Conservation (phyloP, 805 yeast genomes). For the Ogataea kodamae region DNA sequence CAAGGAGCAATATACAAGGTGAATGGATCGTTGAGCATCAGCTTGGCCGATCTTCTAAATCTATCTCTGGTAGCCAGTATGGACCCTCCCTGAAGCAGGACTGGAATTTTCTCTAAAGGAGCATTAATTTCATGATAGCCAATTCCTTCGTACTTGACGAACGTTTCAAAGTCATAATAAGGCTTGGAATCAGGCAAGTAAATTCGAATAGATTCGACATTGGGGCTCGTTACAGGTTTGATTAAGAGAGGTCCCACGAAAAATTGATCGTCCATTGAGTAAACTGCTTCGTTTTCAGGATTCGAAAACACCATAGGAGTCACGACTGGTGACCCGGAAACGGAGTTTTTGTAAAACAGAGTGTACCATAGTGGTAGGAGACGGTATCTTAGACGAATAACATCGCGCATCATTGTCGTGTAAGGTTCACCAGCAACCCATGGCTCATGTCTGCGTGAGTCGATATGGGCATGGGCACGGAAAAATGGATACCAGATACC, state of each 20-base stretch:
- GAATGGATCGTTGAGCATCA: slow-evolving; percentile 79
- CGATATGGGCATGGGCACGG: slow-evolving; percentile 95
- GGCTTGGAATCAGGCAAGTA: slow-evolving; percentile 53
- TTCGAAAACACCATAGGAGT: slow-evolving; percentile 61
- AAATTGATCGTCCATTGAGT: slow-evolving; percentile 76
- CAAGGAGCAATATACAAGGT: slow-evolving; percentile 64
- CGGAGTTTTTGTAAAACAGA: slow-evolving; percentile 61
- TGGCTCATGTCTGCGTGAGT: slow-evolving; percentile 89
- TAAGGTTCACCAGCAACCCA: slow-evolving; percentile 79
- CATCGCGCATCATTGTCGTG: slow-evolving; percentile 60
- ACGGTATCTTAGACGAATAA: slow-evolving; percentile 69
- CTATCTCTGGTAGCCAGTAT: slow-evolving; percentile 66
- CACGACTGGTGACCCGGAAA: slow-evolving; percentile 65
- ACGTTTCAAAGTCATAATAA: slow-evolving; percentile 53
- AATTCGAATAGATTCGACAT: slow-evolving; percentile 37
- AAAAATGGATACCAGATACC: slow-evolving; percentile 97
- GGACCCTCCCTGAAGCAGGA: slow-evolving; percentile 74
- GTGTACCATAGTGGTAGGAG: slow-evolving; percentile 81
- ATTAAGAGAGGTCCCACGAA: slow-evolving; percentile 70
- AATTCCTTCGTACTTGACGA: slow-evolving; percentile 30
- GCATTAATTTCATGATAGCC: slow-evolving; percentile 42
- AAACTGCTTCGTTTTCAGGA: slow-evolving; percentile 45
- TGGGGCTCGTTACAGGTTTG: slow-evolving; percentile 71
- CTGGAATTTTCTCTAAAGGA: slow-evolving; percentile 62
- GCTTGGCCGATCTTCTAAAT: slow-evolving; percentile 71